These are phyloP conservation scores for Colletotrichum spaethianum DNA, from an alignment of 2,329 filamentous ascomycete genomes.

Conservation along the genomic window DNA sequence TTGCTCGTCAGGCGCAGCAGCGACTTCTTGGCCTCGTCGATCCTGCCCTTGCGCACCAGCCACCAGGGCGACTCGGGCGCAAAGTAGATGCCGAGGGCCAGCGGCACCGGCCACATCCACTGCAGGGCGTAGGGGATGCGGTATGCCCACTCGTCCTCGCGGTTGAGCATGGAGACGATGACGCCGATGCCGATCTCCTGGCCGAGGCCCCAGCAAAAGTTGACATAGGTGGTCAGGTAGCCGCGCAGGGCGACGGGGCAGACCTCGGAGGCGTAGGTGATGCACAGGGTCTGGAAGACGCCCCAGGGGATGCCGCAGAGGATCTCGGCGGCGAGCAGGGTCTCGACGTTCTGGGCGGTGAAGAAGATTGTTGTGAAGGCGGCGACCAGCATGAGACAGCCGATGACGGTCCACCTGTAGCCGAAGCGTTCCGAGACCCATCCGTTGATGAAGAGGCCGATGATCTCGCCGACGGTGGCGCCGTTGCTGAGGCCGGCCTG, in stretches of 20 bases:
- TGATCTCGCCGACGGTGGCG: conserved; percentile 73
- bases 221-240: conserved; percentile 81
- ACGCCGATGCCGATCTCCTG: conserved; percentile 82
- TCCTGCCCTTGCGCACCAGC: conserved; percentile 77
- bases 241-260: conserved; percentile 80
- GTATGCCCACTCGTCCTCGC: conserved; percentile 78
- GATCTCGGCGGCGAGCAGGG: conserved; percentile 73
- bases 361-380: conserved; percentile 76
- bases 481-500: conserved; percentile 74
- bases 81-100: conserved; percentile 76
- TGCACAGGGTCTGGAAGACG: conserved; percentile 71
- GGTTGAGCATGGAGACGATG: conserved; percentile 76
- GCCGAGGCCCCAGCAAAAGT: conserved; percentile 79
- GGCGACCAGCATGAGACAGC: conserved; percentile 66
- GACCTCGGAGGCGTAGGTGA: conserved; percentile 80
- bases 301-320: conserved; percentile 75
- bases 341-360: conserved; percentile 72
- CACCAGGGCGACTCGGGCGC: conserved; percentile 82
- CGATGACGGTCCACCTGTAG: conserved; percentile 76
- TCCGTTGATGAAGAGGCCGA: conserved; percentile 77
- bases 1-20: conserved; percentile 76
- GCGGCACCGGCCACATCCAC: conserved; percentile 83
- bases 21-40: conserved; percentile 76
- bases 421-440: conserved; percentile 76
- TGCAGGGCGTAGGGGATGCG: conserved; percentile 80